Evolutionary conservation across 202 grass and related monocot genomes (phyloP), one percentile per base, ranked within the genome.

Genomic region (Eragrostis tef): DNA sequence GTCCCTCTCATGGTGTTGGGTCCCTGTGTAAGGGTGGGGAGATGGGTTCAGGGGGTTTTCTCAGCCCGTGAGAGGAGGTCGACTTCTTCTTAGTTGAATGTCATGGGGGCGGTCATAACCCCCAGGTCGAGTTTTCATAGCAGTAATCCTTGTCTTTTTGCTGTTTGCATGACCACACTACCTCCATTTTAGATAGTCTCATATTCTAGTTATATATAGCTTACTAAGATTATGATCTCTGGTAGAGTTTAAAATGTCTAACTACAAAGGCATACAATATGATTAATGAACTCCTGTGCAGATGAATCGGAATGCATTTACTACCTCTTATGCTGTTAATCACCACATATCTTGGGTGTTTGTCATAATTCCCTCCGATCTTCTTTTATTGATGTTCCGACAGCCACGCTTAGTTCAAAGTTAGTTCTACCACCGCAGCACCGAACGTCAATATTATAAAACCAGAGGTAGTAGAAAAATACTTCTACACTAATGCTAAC

Each of bases 261-360:
- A 43, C 16, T 63, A 62, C 12, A 50, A 29, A 48, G 25, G 45
- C 26, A 76, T 9, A 84, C 5, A 64, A 53, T 74, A 60, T 58
- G 8, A 59, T 68, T 17, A 15, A 15, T 60, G 53, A 78, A 66
- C 64, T 50, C 19, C 50, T 5, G 6, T 73, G 36, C 11, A 52
- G 60, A 73, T 71, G 57, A 72, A 85, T 47, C 31, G 19, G 64
- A 43, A 70, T 58, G 57, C 19, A 84, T 64, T 80, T 80, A 64
- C 62, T 57, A 75, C 24, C 20, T 19, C 22, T 54, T 84, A 44
- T 80, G 11, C 46, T 70, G 7, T 47, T 75, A 46, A 10, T 75
- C 68, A 60, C 52, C 53, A 62, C 24, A 20, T 59, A 75, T 75
- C n/a, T 63, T 74, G 39, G 69, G 22, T 53, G 26, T 39, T 48